Conservation (phyloP, 345 rosid genomes). For the Viola odorata region DNA sequence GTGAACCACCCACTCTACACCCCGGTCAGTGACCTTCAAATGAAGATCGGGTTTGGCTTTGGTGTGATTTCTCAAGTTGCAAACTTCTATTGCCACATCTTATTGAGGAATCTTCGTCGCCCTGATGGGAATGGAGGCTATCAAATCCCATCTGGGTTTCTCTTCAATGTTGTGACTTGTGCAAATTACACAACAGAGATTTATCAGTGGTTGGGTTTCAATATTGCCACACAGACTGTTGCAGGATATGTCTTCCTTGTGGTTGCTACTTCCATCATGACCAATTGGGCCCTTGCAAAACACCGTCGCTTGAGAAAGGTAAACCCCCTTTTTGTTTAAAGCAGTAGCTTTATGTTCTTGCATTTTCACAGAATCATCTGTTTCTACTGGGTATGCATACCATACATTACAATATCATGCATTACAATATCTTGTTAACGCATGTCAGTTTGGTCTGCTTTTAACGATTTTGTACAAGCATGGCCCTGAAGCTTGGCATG, state of each 20-base stretch:
- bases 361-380: neutral
- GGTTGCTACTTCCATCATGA: slow-evolving; percentile 83
- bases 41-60: slow-evolving; percentile 92
- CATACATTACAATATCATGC: too few species aligned
- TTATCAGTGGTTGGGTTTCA: slow-evolving; percentile 98
- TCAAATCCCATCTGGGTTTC: slow-evolving; percentile 88
- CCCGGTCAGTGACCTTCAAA: slow-evolving; percentile 78
- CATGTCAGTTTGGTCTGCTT: too few species aligned
- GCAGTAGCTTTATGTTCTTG: neutral
- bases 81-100: slow-evolving; percentile 84
- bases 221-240: slow-evolving; percentile 85
- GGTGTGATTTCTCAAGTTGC: slow-evolving; percentile 73
- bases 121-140: slow-evolving; percentile 73
- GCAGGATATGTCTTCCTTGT: slow-evolving; percentile 81
- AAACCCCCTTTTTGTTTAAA: slow-evolving; percentile 9
- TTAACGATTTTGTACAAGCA: too few species aligned
- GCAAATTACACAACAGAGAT: slow-evolving; percentile 98
- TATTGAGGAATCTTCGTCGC: slow-evolving; percentile 73
- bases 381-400: too few species aligned
- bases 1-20: slow-evolving; percentile 94
- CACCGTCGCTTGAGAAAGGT: slow-evolving; percentile 92
- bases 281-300: slow-evolving; percentile 97
- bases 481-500: too few species aligned
- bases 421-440: too few species aligned
- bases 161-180: slow-evolving; percentile 90